Conservation (phyloP, 352 stramenopile genomes). For the Lagenidium giganteum region DNA sequence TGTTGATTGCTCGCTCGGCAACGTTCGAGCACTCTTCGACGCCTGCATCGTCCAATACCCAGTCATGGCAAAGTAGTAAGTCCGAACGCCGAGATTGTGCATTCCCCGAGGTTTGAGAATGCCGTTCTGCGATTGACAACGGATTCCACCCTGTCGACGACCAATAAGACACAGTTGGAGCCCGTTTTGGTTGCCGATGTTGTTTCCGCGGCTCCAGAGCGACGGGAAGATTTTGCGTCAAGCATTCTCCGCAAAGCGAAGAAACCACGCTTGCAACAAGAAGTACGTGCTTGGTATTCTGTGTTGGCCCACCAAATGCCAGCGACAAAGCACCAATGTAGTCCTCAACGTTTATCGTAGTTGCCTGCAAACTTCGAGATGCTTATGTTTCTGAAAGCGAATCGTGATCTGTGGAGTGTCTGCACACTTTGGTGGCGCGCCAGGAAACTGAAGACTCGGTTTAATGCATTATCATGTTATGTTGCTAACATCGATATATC, state of each 20-base stretch:
- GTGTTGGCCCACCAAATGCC: slow-evolving; percentile 3
- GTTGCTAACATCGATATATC: too few relatives aligned
- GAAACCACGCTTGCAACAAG: background rate
- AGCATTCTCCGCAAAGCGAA: slow-evolving; percentile 1
- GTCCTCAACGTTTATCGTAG: too few relatives aligned
- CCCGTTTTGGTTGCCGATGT: background rate
- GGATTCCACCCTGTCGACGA: background rate
- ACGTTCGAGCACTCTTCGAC: slow-evolving; percentile 12
- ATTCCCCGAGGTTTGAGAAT: slow-evolving; percentile 2
- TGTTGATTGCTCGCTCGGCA: slow-evolving; percentile 1
- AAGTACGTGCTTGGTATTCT: background rate
- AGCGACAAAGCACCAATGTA: slow-evolving; percentile 4
- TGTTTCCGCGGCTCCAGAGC: too few relatives aligned
- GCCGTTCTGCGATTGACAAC: background rate
- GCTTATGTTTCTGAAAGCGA: too few relatives aligned
- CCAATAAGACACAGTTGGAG: background rate
- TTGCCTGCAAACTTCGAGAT: too few relatives aligned
- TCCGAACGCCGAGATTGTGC: slow-evolving; percentile 3
- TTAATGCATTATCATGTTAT: too few relatives aligned
- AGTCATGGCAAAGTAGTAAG: slow-evolving; percentile 4
- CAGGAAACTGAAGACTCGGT: too few relatives aligned
- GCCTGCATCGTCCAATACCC: slow-evolving; percentile 7
- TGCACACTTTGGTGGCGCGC: too few relatives aligned
- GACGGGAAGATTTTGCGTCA: too few relatives aligned
- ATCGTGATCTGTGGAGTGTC: too few relatives aligned